Evolutionary conservation across 495 filamentous ascomycete species (phyloP), one percentile per base, ranked within the genome.

Genomic region (Neurospora discreta): DNA sequence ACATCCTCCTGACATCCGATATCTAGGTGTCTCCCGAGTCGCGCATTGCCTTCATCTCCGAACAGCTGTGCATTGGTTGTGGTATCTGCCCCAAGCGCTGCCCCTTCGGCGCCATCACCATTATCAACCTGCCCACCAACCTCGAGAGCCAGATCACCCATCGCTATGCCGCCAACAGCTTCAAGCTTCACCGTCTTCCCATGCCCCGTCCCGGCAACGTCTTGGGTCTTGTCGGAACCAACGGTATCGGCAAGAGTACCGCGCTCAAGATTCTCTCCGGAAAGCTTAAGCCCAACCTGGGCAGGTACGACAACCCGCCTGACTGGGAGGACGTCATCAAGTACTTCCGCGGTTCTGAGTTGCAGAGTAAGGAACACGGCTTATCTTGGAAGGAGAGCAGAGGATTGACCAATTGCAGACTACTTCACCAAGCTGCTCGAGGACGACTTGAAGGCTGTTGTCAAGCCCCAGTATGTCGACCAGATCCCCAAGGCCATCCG

Each of bases 11-110:
- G 40, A 76, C 70, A 68, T 39, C 16, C 16, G 5, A 33, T 82
- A 94, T 97, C 78, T 93, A 99, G 86, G 95, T 99, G 75, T 87
- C 87, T 46, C 86, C 92, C 71, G 90, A 92, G 69, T 97, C 95
- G 69, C 95, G 94, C 78, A 93, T 99, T 76, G 96, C 95, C 77
- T 99, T 98, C 87, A 98, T 99, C 76, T 97, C 94, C 69, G 95
- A 98, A 80, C 87, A 88, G 69, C 76, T 80, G 8, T 80, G 79
- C 68, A 80, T 98, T 76, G 96, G 96, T 84, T 98, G 95, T 80
- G 95, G 96, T 89, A 99, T 99, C 83, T 99, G 95, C 79, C 93
- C 93, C 38, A 98, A 98, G 85, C 97, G 98, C 82, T 98, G 95
- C 82, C 95, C 95, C n/a, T 99, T 99, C 81, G 92, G 93, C 76